A percentile compares a stretch with the other conserved stretches of the same genome.
Evolutionary conservation across 1,139 yeast genomes (phyloP).

Genomic region (Lodderomyces jiufengensis): DNA sequence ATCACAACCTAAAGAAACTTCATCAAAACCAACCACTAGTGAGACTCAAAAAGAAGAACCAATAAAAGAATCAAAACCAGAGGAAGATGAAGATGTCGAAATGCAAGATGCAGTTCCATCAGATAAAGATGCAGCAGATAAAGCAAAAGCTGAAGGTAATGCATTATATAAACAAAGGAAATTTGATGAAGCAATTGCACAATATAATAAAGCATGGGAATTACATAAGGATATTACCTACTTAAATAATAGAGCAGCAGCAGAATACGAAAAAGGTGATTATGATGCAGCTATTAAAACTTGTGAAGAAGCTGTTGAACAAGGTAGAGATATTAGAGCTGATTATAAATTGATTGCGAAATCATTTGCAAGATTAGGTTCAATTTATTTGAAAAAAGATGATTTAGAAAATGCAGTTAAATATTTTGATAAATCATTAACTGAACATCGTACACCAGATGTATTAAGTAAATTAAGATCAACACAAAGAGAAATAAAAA

Average conservation of each 20-base stretch:
- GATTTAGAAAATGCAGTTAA: conserved; percentile 73
- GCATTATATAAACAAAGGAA: conserved; percentile 78
- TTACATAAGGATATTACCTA: conserved; percentile 82
- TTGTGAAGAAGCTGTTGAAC: conserved; percentile 77
- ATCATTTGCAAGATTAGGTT: conserved; percentile 90
- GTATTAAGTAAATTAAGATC: conserved; percentile 82
- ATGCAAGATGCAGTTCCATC: conserved; percentile 24
- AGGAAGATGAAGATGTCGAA: conserved; percentile 30
- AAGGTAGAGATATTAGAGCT: conserved; percentile 86
- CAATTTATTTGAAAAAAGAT: conserved; percentile 69
- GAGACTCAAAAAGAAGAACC: conserved; percentile 15
- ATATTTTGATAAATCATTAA: conserved; percentile 82
- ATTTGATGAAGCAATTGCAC: conserved; percentile 88
- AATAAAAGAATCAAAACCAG: conserved; percentile 19
- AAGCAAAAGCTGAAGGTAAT: conserved; percentile 83
- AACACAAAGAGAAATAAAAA: conserved; percentile 82
- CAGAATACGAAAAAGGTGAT: conserved; percentile 94
- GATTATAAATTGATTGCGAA: conserved; percentile 92
- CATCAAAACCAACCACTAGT: no score
- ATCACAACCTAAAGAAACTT: no score
- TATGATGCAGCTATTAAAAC: conserved; percentile 80
- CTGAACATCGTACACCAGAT: conserved; percentile 97
- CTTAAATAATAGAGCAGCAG: conserved; percentile 95
- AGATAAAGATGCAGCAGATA: conserved; percentile 61
- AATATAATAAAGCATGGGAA: conserved; percentile 86